Conservation (phyloP, 305 asterid species). For the Vinca major region DNA sequence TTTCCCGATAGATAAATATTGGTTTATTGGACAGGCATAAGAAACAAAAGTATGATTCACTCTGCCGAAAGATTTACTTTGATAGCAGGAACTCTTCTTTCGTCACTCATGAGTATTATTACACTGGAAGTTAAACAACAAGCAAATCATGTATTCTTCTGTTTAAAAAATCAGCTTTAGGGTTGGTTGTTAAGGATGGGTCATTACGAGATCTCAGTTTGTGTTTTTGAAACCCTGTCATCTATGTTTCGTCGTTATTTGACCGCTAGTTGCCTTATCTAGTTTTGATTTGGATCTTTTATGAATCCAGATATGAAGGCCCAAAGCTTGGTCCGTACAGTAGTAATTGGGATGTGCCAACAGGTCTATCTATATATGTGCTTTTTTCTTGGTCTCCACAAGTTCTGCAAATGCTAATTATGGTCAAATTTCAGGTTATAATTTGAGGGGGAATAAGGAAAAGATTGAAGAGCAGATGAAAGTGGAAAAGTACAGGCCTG, state of each 20-base stretch:
- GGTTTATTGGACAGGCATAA: not conserved
- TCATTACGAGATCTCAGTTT: not conserved
- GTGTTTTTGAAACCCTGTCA: not conserved
- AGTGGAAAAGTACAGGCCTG: constrained; percentile 35
- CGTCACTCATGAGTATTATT: not conserved
- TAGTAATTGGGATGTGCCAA: constrained; percentile 22
- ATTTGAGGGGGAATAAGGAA: constrained; percentile 26
- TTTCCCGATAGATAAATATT: not conserved
- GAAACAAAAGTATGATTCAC: not conserved
- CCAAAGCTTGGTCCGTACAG: constrained; percentile 26
- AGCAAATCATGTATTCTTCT: not conserved
- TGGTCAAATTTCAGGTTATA: constrained; percentile 32
- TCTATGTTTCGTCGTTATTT: not conserved
- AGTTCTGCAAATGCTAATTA: constrained; percentile 7
- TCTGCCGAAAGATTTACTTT: not conserved
- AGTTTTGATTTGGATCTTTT: constrained; percentile 6
- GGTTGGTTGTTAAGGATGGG: not conserved
- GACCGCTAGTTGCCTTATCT: not conserved
- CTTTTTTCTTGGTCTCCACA: constrained; percentile 10
- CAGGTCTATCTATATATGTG: constrained; percentile 36
- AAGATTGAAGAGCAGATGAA: constrained; percentile 29
- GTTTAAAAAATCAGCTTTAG: not conserved
- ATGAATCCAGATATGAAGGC: constrained; percentile 36
- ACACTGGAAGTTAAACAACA: not conserved
- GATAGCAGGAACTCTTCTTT: not conserved